Percentiles rank a stretch among this genome's conserved stretches.
Evolutionary conservation across 345 rosid genomes (phyloP).

Genomic region (Fremontodendron californicum): DNA sequence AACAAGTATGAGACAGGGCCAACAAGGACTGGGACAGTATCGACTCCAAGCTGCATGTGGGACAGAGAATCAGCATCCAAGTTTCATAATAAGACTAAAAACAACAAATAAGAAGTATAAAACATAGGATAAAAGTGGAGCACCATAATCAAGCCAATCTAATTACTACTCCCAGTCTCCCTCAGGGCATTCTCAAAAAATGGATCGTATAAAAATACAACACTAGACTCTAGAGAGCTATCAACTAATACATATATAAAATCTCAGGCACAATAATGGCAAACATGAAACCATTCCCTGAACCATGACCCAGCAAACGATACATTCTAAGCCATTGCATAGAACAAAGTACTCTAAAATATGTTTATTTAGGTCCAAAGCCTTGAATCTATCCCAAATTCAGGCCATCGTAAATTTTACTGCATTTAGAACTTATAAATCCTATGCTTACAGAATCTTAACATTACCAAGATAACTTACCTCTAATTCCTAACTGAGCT

Average conservation of each 20-base stretch:
- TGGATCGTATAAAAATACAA: background rate
- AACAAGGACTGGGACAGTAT: slow-evolving; percentile 82
- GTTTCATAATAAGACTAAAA: background rate
- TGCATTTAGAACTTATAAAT: background rate
- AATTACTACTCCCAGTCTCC: background rate
- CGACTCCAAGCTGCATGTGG: slow-evolving; percentile 71
- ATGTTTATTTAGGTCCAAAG: background rate
- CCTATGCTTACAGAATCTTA: background rate
- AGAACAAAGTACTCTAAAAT: background rate
- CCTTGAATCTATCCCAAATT: background rate
- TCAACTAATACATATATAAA: background rate
- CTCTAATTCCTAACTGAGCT: background rate
- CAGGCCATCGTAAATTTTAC: background rate
- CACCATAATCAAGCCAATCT: background rate
- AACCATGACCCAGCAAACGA: background rate
- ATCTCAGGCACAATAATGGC: background rate
- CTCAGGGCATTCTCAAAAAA: background rate
- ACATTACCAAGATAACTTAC: background rate
- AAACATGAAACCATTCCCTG: background rate
- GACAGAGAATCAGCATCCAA: slow-evolving; percentile 20
- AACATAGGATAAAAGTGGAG: background rate
- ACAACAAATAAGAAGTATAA: background rate
- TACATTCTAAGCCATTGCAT: background rate
- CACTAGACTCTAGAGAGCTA: background rate
- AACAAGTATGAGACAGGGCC: slow-evolving; percentile 96